Evolutionary conservation across 768 basidiomycete genomes (phyloP).

Genomic region (Clavaria fumosa): DNA sequence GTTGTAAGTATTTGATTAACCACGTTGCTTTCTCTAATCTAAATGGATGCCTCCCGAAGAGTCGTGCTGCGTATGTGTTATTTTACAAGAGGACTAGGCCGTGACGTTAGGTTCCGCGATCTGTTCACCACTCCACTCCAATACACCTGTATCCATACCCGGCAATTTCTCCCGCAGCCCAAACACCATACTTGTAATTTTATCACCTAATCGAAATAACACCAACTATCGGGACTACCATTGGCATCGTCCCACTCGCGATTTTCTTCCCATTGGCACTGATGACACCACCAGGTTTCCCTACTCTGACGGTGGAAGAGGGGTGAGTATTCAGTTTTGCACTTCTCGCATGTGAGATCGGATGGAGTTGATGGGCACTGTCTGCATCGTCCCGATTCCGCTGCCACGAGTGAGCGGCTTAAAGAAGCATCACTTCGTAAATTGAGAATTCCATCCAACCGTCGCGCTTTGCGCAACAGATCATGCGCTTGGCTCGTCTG

Average conservation of each 20-base stretch:
- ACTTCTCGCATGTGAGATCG: no score
- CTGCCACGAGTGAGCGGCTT: no score
- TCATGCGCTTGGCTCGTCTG: constrained; percentile 60
- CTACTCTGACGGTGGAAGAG: constrained; percentile 69
- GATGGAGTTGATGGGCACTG: no score
- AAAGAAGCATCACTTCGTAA: constrained; percentile 23
- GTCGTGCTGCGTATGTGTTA: constrained; percentile 60
- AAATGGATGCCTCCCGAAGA: constrained; percentile 16
- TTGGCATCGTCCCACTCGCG: no score
- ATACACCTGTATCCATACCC: constrained; percentile 23
- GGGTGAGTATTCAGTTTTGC: constrained; percentile 60
- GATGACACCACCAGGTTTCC: no score
- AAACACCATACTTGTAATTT: constrained; percentile 28
- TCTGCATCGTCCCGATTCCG: constrained; percentile 9
- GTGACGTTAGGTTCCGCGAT: constrained; percentile 25
- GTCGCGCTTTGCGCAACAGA: constrained; percentile 75
- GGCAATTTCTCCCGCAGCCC: no score
- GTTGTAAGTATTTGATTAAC: constrained; percentile 37
- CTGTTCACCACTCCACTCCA: constrained; percentile 10
- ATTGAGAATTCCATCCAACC: constrained; percentile 61
- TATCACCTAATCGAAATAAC: no score
- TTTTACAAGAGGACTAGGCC: constrained; percentile 57
- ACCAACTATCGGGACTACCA: no score
- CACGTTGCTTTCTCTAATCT: constrained; percentile 1
- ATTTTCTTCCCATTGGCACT: no score